A percentile compares a stretch with the other conserved stretches of the same genome.
Conservation (phyloP, 768 basidiomycete genomes). For the Nidula microcarpa region DNA sequence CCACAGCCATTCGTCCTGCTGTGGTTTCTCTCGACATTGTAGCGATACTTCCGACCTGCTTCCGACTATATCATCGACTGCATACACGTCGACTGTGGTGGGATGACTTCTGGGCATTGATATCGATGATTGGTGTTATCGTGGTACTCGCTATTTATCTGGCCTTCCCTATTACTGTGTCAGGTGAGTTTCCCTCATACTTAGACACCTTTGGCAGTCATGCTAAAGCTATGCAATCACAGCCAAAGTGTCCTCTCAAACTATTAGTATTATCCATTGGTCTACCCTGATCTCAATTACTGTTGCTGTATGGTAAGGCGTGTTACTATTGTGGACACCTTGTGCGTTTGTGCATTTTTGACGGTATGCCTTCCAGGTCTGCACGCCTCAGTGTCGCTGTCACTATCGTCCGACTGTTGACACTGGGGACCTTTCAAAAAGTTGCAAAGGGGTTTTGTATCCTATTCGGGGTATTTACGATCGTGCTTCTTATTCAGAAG, state of each 20-base stretch:
- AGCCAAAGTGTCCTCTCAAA: no score
- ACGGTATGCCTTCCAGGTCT: not conserved
- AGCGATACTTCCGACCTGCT: conserved; percentile 13
- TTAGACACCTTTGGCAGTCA: no score
- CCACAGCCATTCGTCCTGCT: no score
- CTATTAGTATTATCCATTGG: no score
- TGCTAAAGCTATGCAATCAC: no score
- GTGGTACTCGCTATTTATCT: no score
- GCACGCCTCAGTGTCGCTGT: conserved; percentile 7
- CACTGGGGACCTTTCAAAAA: conserved; percentile 1
- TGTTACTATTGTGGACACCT: no score
- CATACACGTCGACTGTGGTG: conserved; percentile 20
- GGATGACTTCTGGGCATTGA: conserved; percentile 23
- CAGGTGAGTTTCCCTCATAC: no score
- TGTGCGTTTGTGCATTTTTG: no score
- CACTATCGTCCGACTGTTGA: conserved; percentile 7
- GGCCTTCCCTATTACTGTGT: no score
- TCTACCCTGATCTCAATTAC: no score
- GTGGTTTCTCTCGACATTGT: not conserved
- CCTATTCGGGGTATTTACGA: conserved; percentile 3
- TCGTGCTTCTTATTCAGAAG: conserved; percentile 5
- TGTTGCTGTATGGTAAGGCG: no score
- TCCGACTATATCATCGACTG: conserved; percentile 17
- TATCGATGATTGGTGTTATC: conserved; percentile 9
- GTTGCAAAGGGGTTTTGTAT: not conserved